phyloP scores from a whole-genome alignment of 257 asterid genomes.

The Solanum appendiculatum region DNA sequence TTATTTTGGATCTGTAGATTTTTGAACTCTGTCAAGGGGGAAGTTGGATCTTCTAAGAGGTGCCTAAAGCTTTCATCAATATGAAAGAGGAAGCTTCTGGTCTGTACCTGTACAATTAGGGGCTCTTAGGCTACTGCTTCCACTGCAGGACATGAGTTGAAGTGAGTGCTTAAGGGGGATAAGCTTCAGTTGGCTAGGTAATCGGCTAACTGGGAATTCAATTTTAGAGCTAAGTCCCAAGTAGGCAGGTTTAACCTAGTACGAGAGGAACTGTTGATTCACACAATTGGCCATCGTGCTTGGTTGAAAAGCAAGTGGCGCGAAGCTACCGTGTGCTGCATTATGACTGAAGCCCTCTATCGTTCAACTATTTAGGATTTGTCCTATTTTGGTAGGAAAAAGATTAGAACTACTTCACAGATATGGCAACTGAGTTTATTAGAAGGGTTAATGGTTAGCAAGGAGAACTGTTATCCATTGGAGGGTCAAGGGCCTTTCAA shows the following conservation, averaged over 20 bases:
- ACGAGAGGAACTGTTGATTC: not conserved
- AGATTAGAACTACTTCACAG: not conserved
- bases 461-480: not conserved
- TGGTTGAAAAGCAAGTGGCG: not conserved
- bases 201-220: not conserved
- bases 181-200: not conserved
- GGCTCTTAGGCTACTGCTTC: not conserved
- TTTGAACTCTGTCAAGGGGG: not conserved
- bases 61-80: not conserved
- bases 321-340: not conserved
- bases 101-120: not conserved
- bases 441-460: not conserved
- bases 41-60: not conserved
- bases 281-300: not conserved
- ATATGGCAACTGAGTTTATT: not conserved
- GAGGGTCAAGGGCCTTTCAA: not conserved
- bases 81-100: not conserved
- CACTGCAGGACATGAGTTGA: not conserved
- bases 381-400: not conserved
- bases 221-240: not conserved
- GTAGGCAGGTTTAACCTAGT: not conserved
- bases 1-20: not conserved
- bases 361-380: not conserved
- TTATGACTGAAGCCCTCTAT: not conserved
- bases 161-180: not conserved